Conservation (phyloP, 208 protist genomes). For the Crithidia brevicula region DNA sequence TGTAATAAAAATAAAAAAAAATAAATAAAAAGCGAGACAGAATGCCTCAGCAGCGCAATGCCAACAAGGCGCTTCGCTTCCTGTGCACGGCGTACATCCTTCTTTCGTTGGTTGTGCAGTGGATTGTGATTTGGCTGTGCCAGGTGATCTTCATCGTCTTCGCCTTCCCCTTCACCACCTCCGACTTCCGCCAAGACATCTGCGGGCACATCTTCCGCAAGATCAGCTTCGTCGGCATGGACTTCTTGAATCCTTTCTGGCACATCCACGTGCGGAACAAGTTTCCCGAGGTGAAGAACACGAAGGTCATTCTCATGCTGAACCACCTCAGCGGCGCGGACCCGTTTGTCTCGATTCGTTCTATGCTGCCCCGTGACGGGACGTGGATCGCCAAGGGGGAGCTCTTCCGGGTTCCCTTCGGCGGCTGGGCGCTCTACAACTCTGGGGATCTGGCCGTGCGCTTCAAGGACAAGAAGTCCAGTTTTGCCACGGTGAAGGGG, state of each 20-base stretch:
- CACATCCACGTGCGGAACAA: slow-evolving; percentile 64
- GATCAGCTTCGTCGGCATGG: slow-evolving; percentile 59
- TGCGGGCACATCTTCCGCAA: slow-evolving; percentile 83
- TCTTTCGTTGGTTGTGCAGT: slow-evolving; percentile 48
- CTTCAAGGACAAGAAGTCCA: slow-evolving; percentile 75
- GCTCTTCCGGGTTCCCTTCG: slow-evolving; percentile 86
- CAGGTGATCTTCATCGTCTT: slow-evolving; percentile 68
- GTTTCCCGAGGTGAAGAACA: slow-evolving; percentile 61
- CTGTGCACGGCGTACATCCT: slow-evolving; percentile 66
- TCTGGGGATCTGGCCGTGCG: slow-evolving; percentile 72
- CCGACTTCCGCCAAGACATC: slow-evolving; percentile 61
- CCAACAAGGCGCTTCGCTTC: slow-evolving; percentile 40
- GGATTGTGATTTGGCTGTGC: slow-evolving; percentile 67
- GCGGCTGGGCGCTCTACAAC: slow-evolving; percentile 83
- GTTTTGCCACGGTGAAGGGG: slow-evolving; percentile 83
- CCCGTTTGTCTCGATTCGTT: slow-evolving; percentile 75
- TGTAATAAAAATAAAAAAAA: not conserved
- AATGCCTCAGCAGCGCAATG: slow-evolving; percentile 9
- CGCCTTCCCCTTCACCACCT: slow-evolving; percentile 67
- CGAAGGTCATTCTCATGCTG: slow-evolving; percentile 85
- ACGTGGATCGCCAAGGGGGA: slow-evolving; percentile 82
- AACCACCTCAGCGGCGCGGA: slow-evolving; percentile 87
- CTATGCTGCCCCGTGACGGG: slow-evolving; percentile 74
- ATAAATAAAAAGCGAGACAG: not conserved
- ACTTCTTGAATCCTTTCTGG: slow-evolving; percentile 87